These are phyloP conservation scores for Calonectria hawksworthii DNA, from an alignment of 2,329 filamentous ascomycete species.

Conservation along the genomic window DNA sequence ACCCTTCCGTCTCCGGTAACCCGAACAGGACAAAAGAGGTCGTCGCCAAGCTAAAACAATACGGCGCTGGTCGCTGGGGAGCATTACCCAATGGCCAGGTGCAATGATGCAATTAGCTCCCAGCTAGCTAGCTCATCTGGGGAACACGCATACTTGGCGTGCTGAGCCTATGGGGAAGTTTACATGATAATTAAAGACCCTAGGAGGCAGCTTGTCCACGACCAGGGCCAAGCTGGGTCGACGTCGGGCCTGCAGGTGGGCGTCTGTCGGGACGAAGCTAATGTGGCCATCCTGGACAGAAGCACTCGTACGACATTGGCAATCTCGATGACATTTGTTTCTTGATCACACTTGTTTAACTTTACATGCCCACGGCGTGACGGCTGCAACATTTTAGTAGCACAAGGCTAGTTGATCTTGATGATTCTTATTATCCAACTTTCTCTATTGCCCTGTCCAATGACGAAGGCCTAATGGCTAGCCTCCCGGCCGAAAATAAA, in stretches of 20 bases:
- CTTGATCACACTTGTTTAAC: conserved; percentile 22
- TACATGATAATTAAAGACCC: background rate
- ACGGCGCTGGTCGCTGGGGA: background rate
- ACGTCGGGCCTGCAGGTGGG: conserved; percentile 13
- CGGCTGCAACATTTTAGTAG: background rate
- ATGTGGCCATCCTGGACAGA: background rate
- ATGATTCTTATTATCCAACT: conserved; percentile 25
- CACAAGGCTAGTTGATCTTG: background rate
- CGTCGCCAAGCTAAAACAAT: conserved; percentile 14
- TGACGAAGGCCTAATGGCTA: conserved; percentile 17
- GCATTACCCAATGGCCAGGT: conserved; percentile 30
- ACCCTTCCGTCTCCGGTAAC: background rate
- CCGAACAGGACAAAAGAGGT: conserved; percentile 4
- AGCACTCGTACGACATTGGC: conserved; percentile 37
- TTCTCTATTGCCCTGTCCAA: conserved; percentile 19
- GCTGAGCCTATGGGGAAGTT: conserved; percentile 5
- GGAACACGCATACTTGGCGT: background rate
- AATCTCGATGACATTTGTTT: conserved; percentile 27
- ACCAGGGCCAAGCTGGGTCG: conserved; percentile 15
- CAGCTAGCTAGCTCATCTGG: background rate
- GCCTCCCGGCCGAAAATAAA: conserved; percentile 17
- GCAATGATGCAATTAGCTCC: conserved; percentile 35
- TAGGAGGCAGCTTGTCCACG: background rate
- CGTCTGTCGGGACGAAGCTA: conserved; percentile 11
- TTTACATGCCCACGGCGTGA: background rate